A percentile compares a stretch with the other conserved stretches of the same genome.
Evolutionary conservation across 192 early-diverging fungal species (phyloP).

Genomic region (Umbelopsis isabellina): DNA sequence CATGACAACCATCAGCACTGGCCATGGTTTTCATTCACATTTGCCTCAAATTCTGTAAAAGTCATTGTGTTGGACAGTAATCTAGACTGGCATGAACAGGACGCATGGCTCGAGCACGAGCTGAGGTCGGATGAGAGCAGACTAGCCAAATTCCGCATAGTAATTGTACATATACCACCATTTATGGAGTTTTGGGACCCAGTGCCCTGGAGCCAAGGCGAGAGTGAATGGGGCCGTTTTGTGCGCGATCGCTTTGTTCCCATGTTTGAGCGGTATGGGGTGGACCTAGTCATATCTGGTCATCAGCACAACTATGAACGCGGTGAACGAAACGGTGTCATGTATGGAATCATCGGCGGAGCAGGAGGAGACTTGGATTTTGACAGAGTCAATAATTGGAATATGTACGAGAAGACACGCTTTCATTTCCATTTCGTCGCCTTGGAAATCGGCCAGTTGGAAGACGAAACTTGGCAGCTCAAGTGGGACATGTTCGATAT

Average conservation of each 20-base stretch:
- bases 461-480: conserved; percentile 19
- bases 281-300: conserved; percentile 76
- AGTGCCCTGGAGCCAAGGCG: conserved; percentile 64
- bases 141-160: conserved; percentile 61
- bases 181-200: conserved; percentile 80
- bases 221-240: conserved; percentile 74
- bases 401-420: conserved; percentile 59
- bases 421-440: conserved; percentile 57
- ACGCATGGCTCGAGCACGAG: conserved; percentile 62
- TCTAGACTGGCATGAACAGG: conserved; percentile 61
- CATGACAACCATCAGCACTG: conserved; percentile 47
- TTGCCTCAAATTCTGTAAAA: conserved; percentile 56
- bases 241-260: conserved; percentile 65
- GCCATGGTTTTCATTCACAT: conserved; percentile 57
- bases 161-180: conserved; percentile 75
- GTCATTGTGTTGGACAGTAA: conserved; percentile 74
- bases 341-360: conserved; percentile 75
- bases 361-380: conserved; percentile 69
- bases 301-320: conserved; percentile 83
- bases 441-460: conserved; percentile 37
- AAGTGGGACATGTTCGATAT: conserved; percentile 30
- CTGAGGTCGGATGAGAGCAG: conserved; percentile 56
- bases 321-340: conserved; percentile 52
- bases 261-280: conserved; percentile 64
- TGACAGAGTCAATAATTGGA: conserved; percentile 63